Evolutionary conservation across 805 yeast species (phyloP).

Genomic region (Limtongia smithiae): DNA sequence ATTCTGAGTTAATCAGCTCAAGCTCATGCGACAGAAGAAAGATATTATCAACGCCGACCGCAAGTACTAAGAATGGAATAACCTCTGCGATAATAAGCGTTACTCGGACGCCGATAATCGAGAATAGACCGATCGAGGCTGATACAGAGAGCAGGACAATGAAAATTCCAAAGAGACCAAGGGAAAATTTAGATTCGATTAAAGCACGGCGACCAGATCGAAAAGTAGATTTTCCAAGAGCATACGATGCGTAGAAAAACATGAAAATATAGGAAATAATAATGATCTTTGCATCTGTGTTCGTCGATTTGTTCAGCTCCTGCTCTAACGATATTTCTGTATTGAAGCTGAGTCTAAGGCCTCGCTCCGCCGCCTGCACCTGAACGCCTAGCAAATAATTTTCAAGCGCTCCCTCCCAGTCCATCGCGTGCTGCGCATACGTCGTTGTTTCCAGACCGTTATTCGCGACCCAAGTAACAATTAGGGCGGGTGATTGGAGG

Average conservation of each 20-base stretch:
- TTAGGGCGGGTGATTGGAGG: slow-evolving; percentile 67
- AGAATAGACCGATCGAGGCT: slow-evolving; percentile 78
- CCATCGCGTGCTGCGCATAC: slow-evolving; percentile 45
- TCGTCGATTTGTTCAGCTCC: slow-evolving; percentile 77
- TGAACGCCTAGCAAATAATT: slow-evolving; percentile 46
- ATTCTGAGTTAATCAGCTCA: slow-evolving; percentile 48
- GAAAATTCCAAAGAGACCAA: slow-evolving; percentile 80
- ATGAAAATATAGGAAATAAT: slow-evolving; percentile 72
- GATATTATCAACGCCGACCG: slow-evolving; percentile 94
- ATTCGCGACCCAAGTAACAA: slow-evolving; percentile 66
- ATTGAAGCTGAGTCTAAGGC: slow-evolving; percentile 64
- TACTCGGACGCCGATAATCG: slow-evolving; percentile 72
- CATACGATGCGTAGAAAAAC: slow-evolving; percentile 84
- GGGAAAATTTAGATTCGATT: slow-evolving; percentile 57
- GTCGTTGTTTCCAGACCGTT: slow-evolving; percentile 47
- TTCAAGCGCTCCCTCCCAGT: slow-evolving; percentile 75
- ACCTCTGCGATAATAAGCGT: slow-evolving; percentile 95
- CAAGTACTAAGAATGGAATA: slow-evolving; percentile 86
- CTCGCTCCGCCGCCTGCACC: slow-evolving; percentile 47
- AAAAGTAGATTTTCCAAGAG: slow-evolving; percentile 45
- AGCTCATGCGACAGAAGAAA: slow-evolving; percentile 81
- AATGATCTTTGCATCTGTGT: slow-evolving; percentile 70
- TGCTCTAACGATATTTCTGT: slow-evolving; percentile 82
- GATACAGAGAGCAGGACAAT: slow-evolving; percentile 78
- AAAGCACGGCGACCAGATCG: slow-evolving; percentile 26